Conservation (phyloP, 1,284 basidiomycete genomes). For the Cerrena zonata region DNA sequence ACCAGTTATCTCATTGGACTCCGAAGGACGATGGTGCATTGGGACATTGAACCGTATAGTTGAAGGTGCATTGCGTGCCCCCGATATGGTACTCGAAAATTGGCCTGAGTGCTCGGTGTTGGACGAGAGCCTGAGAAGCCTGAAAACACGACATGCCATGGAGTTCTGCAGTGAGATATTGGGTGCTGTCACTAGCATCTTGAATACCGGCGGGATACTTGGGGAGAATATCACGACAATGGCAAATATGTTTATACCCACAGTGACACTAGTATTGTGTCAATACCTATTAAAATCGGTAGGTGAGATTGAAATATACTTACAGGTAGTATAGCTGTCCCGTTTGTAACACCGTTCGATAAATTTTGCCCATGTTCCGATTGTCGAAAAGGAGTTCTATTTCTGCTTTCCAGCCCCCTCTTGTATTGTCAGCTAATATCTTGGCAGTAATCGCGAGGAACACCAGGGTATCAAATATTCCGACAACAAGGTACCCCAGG, state of each 20-base stretch:
- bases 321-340: neutral
- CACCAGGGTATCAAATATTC: neutral
- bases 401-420: neutral
- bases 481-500: neutral
- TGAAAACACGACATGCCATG: slow-evolving; percentile 27
- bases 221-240: slow-evolving; percentile 18
- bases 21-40: no score
- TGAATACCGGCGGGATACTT: slow-evolving; percentile 12
- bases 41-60: no score
- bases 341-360: neutral
- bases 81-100: no score
- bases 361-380: neutral
- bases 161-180: slow-evolving; percentile 22
- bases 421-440: neutral
- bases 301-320: neutral
- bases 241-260: slow-evolving; percentile 18
- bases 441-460: neutral
- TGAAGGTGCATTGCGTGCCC: no score
- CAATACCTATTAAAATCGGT: no score
- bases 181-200: slow-evolving; percentile 20
- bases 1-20: no score
- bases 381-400: neutral
- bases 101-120: no score
- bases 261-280: slow-evolving; percentile 20
- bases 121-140: slow-evolving; percentile 18